These are phyloP conservation scores for Claviceps sp. DNA, from an alignment of 2,329 filamentous ascomycete species.

Conservation along the genomic window DNA sequence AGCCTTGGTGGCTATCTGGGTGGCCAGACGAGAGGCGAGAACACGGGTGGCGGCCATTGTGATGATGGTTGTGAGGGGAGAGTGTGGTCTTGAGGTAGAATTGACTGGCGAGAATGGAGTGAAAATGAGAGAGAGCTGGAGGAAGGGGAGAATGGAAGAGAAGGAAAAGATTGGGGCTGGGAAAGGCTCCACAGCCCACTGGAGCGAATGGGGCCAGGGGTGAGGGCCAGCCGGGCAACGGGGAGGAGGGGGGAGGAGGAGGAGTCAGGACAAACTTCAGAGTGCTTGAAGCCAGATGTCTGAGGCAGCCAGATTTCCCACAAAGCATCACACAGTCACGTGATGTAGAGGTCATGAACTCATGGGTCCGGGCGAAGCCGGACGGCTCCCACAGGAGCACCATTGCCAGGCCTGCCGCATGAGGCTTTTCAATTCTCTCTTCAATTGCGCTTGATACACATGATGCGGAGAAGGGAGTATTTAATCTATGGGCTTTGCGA, in stretches of 20 bases:
- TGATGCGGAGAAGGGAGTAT: too few relatives aligned
- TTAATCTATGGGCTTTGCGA: too few relatives aligned
- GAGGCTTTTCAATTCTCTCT: too few relatives aligned
- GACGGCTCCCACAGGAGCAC: slow-evolving; percentile 7
- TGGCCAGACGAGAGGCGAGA: slow-evolving; percentile 64
- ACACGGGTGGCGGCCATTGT: slow-evolving; percentile 73
- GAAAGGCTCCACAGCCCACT: slow-evolving; percentile 18
- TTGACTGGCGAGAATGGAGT: slow-evolving; percentile 19
- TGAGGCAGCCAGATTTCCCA: slow-evolving; percentile 10
- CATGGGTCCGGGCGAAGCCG: slow-evolving; percentile 17
- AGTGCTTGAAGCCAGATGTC: slow-evolving; percentile 5
- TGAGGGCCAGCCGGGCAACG: slow-evolving; percentile 22
- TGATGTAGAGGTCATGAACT: too few relatives aligned
- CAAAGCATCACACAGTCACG: too few relatives aligned
- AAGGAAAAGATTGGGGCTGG: slow-evolving; percentile 23
- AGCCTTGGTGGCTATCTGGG: slow-evolving; percentile 64
- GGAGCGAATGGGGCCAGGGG: slow-evolving; percentile 15
- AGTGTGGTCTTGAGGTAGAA: slow-evolving; percentile 13
- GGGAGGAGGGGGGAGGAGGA: slow-evolving; percentile 15
- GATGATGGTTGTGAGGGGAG: slow-evolving; percentile 39
- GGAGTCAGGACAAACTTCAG: slow-evolving; percentile 4
- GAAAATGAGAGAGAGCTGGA: slow-evolving; percentile 20
- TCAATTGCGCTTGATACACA: too few relatives aligned
- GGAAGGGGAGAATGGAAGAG: slow-evolving; percentile 27
- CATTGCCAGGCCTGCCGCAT: too few relatives aligned